Base-by-base conservation (phyloP, 2,329 filamentous ascomycete species). In the Ascochyta viciae-villosae region DNA sequence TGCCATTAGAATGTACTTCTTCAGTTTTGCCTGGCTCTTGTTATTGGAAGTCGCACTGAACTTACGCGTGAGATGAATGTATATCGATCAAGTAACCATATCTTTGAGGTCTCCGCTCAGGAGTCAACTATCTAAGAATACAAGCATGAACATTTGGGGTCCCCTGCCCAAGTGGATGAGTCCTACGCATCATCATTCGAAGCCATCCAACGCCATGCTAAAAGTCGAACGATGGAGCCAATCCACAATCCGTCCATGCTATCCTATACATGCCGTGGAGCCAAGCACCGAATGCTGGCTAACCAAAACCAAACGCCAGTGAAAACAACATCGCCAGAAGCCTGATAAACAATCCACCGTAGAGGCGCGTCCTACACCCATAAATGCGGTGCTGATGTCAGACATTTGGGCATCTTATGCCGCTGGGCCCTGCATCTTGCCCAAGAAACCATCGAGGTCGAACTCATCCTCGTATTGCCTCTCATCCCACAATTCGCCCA, bases 381-480 rank as follows among this genome's bases (percentile, higher is more conserved):
- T 26, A 26, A n/a, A 35, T 23, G 19, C 6, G 19, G 9, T 34
- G 19, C 34, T n/a, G 34, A 44, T 43, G 38, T 31, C 10, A 7
- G 12, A 9, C 23, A 16, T 13, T 15, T 19, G 16, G 39, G 26
- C 15, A 27, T 37, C 13, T n/a, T 47, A 56, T 16, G 38, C 47
- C 48, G 47, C 42, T 24, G 46, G n/a, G 6, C 49, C 54, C 72
- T 92, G 91, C 91, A 99, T 97, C 65, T 87, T 96, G 76, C 92
- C 93, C 80, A 99, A 83, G 80, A 98, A 99, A 3, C 91, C 93
- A 69, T 96, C 92, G 64, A 99, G 80, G 74, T 98, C 92, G 75
- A 97, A 98, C 77, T 96, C 96, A 80, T 99, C 95, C 78, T 97
- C 92, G 76, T 99, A 99, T 80, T 97, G 93, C 74, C 88, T 89